Evolutionary conservation across 2,329 filamentous ascomycete genomes (phyloP).

Genomic region (Stachybotrys chartarum): DNA sequence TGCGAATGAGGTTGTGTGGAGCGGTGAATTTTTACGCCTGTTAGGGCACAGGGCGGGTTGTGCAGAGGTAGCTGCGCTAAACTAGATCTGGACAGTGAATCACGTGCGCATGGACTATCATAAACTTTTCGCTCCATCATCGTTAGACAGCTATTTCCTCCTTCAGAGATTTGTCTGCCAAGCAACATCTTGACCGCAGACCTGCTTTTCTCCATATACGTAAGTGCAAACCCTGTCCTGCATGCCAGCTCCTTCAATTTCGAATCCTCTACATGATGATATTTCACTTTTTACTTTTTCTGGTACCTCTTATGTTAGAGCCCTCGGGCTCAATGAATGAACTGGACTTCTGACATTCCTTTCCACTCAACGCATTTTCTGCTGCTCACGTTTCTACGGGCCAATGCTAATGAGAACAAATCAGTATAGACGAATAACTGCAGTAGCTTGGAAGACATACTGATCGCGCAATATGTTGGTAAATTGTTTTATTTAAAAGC

Average conservation of each 20-base stretch:
- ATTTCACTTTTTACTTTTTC: constrained; percentile 61
- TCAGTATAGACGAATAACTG: too few relatives aligned
- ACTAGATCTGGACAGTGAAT: constrained; percentile 2
- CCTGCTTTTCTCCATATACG: too few relatives aligned
- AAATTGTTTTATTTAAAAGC: not conserved
- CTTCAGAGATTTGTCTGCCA: not conserved
- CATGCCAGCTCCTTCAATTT: constrained; percentile 8
- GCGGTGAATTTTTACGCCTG: constrained; percentile 35
- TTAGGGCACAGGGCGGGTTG: constrained; percentile 31
- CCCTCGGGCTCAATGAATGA: constrained; percentile 65
- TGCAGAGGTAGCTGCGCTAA: not conserved
- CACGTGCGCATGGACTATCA: not conserved
- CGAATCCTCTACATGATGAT: constrained; percentile 58
- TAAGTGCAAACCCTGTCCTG: not conserved
- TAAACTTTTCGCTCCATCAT: constrained; percentile 5
- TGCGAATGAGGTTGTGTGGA: constrained; percentile 28
- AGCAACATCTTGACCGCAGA: too few relatives aligned
- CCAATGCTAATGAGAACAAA: too few relatives aligned
- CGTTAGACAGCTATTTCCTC: not conserved
- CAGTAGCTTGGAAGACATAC: too few relatives aligned
- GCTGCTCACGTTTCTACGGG: not conserved
- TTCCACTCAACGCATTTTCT: constrained; percentile 3
- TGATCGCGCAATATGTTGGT: not conserved
- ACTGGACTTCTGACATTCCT: constrained; percentile 70
- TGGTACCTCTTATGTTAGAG: constrained; percentile 98